phyloP scores from a whole-genome alignment of 306 rosid genomes.

The Vigna nakashimae region DNA sequence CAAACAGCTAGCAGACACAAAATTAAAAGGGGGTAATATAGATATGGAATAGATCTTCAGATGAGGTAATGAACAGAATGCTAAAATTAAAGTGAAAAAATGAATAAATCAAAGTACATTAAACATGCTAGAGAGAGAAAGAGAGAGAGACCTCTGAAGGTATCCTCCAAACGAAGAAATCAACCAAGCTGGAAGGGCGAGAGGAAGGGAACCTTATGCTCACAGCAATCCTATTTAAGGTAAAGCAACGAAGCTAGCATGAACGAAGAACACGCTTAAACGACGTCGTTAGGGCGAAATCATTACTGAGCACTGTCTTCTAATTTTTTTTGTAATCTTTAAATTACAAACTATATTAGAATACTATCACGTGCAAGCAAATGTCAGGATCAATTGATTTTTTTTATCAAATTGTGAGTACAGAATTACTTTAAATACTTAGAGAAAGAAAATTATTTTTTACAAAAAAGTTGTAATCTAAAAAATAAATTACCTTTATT shows the following conservation, averaged over 20 bases:
- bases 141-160: slow-evolving; percentile 42
- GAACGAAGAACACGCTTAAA: not conserved
- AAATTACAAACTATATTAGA: no score
- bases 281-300: not conserved
- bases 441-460: no score
- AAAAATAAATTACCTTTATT: no score
- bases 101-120: not conserved
- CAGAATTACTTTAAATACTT: no score
- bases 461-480: no score
- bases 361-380: no score
- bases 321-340: not conserved
- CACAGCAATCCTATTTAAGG: slow-evolving; percentile 25
- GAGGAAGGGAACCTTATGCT: fast-evolving
- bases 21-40: not conserved
- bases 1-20: not conserved
- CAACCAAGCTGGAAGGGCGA: slow-evolving; percentile 24
- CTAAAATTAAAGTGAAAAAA: not conserved
- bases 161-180: slow-evolving; percentile 34
- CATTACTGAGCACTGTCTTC: not conserved
- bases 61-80: not conserved
- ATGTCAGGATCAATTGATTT: no score
- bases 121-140: slow-evolving; percentile 6
- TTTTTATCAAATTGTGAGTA: no score
- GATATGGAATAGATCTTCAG: not conserved
- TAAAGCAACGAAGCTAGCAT: not conserved